Conservation (phyloP, 345 rosid species). For the Fremontodendron californicum region DNA sequence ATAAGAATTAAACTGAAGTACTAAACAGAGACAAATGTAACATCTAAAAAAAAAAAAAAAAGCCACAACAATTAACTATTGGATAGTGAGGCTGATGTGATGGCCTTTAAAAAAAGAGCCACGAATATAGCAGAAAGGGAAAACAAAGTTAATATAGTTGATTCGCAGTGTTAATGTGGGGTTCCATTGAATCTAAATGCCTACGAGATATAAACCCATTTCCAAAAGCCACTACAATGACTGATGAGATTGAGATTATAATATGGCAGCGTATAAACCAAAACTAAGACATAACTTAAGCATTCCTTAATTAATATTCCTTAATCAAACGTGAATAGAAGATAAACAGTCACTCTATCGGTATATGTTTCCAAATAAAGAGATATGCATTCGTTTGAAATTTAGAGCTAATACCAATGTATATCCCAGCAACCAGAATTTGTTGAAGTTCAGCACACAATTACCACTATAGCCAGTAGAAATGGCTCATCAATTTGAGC, state of each 20-base stretch:
- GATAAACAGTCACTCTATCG: slow-evolving; percentile 6
- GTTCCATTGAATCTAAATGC: not conserved
- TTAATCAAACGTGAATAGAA: slow-evolving; percentile 6
- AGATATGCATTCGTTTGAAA: slow-evolving; percentile 41
- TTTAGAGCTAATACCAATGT: slow-evolving; percentile 91
- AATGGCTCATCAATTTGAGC: slow-evolving; percentile 94
- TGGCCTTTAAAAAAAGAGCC: not conserved
- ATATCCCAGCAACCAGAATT: slow-evolving; percentile 96
- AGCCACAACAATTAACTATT: not conserved
- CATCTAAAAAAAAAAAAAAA: not conserved
- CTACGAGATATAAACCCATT: not conserved
- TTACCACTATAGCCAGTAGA: slow-evolving; percentile 98
- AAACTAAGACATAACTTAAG: not conserved
- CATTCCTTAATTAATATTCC: slow-evolving; percentile 14
- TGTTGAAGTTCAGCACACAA: slow-evolving; percentile 97
- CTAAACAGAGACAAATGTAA: not conserved
- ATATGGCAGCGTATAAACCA: not conserved
- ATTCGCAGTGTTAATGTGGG: not conserved
- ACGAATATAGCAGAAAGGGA: not conserved
- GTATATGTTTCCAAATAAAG: slow-evolving; percentile 31
- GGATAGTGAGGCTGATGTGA: not conserved
- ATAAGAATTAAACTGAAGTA: not conserved
- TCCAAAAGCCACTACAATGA: not conserved
- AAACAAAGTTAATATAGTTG: not conserved
- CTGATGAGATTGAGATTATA: slow-evolving; percentile 8